phyloP scores from a whole-genome alignment of 257 asterid genomes.

The Solanum chilense region DNA sequence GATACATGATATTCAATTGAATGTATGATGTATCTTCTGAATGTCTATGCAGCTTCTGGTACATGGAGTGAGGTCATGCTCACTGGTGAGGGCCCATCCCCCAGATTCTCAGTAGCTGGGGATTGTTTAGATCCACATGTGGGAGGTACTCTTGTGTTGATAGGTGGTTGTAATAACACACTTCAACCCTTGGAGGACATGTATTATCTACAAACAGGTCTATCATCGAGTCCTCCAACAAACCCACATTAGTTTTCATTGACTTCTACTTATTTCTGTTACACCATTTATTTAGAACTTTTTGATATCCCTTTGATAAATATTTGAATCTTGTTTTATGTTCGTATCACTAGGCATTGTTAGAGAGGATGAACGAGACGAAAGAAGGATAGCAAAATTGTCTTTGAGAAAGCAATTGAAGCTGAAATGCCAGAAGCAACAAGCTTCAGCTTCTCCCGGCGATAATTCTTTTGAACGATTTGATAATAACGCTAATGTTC shows the following conservation, averaged over 20 bases:
- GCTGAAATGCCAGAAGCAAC: slow-evolving; percentile 72
- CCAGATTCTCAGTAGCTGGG: slow-evolving; percentile 95
- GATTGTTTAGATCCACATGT: slow-evolving; percentile 76
- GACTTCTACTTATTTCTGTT: background rate
- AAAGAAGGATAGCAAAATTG: slow-evolving; percentile 57
- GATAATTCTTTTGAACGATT: slow-evolving; percentile 26
- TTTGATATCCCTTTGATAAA: background rate
- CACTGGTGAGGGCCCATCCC: slow-evolving; percentile 77
- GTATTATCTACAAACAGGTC: slow-evolving; percentile 86
- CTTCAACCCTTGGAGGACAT: slow-evolving; percentile 95
- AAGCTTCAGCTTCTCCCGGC: slow-evolving; percentile 18
- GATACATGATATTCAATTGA: background rate
- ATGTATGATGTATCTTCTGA: background rate
- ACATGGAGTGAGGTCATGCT: slow-evolving; percentile 65
- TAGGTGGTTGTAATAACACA: slow-evolving; percentile 93
- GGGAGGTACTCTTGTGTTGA: slow-evolving; percentile 72
- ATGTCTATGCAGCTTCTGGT: slow-evolving; percentile 48
- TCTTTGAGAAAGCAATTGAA: slow-evolving; percentile 90
- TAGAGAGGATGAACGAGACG: slow-evolving; percentile 53
- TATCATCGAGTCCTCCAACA: background rate
- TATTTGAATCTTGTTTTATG: slow-evolving; percentile 1
- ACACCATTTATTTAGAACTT: background rate
- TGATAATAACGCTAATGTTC: slow-evolving; percentile 34
- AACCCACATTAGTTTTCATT: background rate
- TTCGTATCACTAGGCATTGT: slow-evolving; percentile 44